phyloP scores from a whole-genome alignment of 805 yeast genomes.

The Kodamaea kakaduensis region DNA sequence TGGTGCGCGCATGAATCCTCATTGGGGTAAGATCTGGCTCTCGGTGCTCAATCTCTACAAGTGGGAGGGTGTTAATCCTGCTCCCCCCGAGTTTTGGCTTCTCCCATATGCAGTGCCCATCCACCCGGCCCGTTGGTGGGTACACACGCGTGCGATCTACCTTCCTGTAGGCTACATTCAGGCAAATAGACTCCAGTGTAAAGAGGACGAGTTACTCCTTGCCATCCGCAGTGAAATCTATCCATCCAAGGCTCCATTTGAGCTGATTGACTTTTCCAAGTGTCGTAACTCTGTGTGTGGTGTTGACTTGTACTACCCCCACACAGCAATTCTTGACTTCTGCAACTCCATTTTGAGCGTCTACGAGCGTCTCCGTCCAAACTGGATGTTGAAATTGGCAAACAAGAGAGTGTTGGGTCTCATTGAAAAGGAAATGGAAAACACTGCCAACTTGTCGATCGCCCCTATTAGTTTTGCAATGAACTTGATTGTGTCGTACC shows the following conservation, averaged over 20 bases:
- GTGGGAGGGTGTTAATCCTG: constrained; percentile 98
- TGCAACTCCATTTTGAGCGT: constrained; percentile 56
- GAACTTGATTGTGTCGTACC: constrained; percentile 64
- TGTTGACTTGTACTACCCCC: constrained; percentile 92
- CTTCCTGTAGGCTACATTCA: constrained; percentile 81
- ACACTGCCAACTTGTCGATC: constrained; percentile 78
- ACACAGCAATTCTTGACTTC: constrained; percentile 59
- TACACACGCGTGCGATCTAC: constrained; percentile 91
- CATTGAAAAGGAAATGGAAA: constrained; percentile 66
- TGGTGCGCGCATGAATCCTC: constrained; percentile 88
- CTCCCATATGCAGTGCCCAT: constrained; percentile 77
- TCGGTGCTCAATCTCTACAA: constrained; percentile 73
- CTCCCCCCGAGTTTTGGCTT: constrained; percentile 93
- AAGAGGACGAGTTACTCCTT: constrained; percentile 57
- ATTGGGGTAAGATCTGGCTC: constrained; percentile 97
- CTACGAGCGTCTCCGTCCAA: constrained; percentile 77
- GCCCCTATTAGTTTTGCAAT: constrained; percentile 94
- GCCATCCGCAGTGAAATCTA: constrained; percentile 81
- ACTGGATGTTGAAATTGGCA: constrained; percentile 56
- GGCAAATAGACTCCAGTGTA: constrained; percentile 51
- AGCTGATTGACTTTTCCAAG: constrained; percentile 58
- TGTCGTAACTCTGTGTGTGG: constrained; percentile 87
- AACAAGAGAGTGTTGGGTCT: constrained; percentile 55
- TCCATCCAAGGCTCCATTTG: constrained; percentile 48
- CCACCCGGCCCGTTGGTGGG: constrained; percentile 99